Base-by-base conservation (phyloP, 768 basidiomycete genomes). In the Agaricus subrufescens region DNA sequence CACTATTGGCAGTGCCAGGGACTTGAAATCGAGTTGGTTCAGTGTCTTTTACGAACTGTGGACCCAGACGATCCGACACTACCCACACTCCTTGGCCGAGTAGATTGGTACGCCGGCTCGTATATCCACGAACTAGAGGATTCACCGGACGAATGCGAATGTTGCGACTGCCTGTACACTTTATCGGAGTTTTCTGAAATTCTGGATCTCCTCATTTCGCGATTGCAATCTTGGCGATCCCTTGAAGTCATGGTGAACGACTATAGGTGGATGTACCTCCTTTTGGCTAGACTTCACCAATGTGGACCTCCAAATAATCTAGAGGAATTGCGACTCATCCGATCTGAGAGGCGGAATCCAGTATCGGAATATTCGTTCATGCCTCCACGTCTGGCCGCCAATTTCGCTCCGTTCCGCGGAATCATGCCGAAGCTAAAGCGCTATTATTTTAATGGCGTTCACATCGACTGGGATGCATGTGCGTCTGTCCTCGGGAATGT, bases 401-500 rank as follows among this genome's bases (percentile, higher is more conserved):
- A 69, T 23, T 76, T 77, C 59, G 69, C 75, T 10, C 73, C 81
- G 15, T 84, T 89, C 62, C 73, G 81, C 52, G 75, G 80, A 2
- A 75, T 78, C 26, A 75, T 75, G 15, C 89, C 89, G 1, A 75
- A 71, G 5, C 70, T 91, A 11, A 69, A 65, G 19, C 62, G 69
- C 3, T 67, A 82, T 34, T 70, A 72, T 9, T 71, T 91, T 26
- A 87, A 84, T 83, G 87, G 86, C 39, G 83, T 89, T 4, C 87
- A 87, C 58, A 66, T 90, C 34, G 77, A 84, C 55, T 91, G 89
- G 89, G 71, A 76, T 30, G 70, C 73, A 34, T 71, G 75, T 12
- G 64, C 74, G 25, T 56, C 67, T 8, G 74, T 81, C 60, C 71
- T 86, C 26, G 59, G 63, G 15, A 75, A 72, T 12, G 69, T 90